Base-by-base conservation (phyloP, 768 basidiomycete species). In the Lentinula edodes region DNA sequence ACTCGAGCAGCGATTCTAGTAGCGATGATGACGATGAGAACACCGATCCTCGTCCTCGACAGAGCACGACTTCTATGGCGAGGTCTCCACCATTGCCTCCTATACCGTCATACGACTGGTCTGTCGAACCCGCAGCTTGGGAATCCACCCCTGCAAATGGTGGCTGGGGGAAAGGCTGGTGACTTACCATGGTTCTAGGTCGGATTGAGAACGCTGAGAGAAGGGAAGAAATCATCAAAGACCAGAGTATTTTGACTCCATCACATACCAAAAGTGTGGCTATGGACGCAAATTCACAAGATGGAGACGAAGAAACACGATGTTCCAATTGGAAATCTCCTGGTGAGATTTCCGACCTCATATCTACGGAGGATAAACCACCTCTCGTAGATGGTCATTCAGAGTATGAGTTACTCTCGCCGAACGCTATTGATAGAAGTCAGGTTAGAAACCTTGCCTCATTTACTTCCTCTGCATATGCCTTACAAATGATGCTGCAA, bases 11-110 rank as follows among this genome's bases (percentile, higher is more conserved):
- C 20, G 60, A 61, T 48, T 48, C 58, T 15, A 59, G 58, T 50
- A 48, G 32, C 9, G 59, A 60, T 35, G 59, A 60, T 46, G 62
- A 63, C 12, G 52, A 48, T 38, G 62, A 63, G n/a, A 63, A 59
- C 41, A 35, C 51, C 10, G 54, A 32, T 9, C 62, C 62, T 23
- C 55, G 46, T 39, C 36, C 50, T 46, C 39, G 34, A 15, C 45
- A n/a, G 12, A 59, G 16, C n/a, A 32, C 58, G 18, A n/a, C 58
- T 18, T 36, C 36, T n/a, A 50, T 23, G 16, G 18, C 28, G 58
- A 59, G 35, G 34, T 38, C 58, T 8, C 18, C 43, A 8, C n/a
- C 58, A 8, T 38, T n/a, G 15, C 45, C 23, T 46, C 58, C 48
- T 48, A 4, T 15, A 18, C 15, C 34, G 28, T 16, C n/a, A 45